Evolutionary conservation across 805 yeast genomes (phyloP), one percentile per base, ranked within the genome.

Genomic region (Cyberlindnera bimundalis): DNA sequence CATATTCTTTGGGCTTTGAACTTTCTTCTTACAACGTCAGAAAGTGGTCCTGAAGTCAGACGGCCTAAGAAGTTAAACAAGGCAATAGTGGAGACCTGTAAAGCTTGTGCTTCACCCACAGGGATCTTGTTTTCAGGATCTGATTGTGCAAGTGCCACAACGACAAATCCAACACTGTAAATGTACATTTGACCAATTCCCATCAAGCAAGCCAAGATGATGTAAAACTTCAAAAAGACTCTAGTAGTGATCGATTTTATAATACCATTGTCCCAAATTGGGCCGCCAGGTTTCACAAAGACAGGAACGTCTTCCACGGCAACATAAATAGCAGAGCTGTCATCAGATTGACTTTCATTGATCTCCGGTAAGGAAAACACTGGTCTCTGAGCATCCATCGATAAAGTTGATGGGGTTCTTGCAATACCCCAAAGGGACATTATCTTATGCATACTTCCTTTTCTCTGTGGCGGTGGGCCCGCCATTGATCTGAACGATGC

Each of bases 161-260:
- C 84, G n/a, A 84, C 70, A 52, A 79, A 84, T 0, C 95, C 95
- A 26, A 84, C 80, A 3, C 84, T 73, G 53, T 71, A 84, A 20
- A 84, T 83, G 55, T 83, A 84, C 59, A 77, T 74, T 56, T 83
- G 90, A 4, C 89, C 85, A 31, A 79, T 66, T 1, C 86, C 81
- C 54, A 81, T 75, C 32, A 76, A 61, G 5, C 75, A 58, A 0
- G 84, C 76, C 18, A 81, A 64, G n/a, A 78, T 67, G 6, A 76
- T 33, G 49, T 69, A 80, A 48, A 78, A 81, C 8, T 71, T 61
- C 15, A 79, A 46, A 43, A 79, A 84, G 2, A 62, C 27, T 18
- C 57, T 39, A 9, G 53, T 45, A 7, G 29, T 31, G 17, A 57
- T 51, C 7, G 53, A 40, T 33, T 55, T 43, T 9, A 55, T 28